Percentiles rank a stretch among this genome's conserved stretches.
These are phyloP conservation scores for Solanum chaucha DNA, from an alignment of 257 asterid genomes.

Conservation along the genomic window DNA sequence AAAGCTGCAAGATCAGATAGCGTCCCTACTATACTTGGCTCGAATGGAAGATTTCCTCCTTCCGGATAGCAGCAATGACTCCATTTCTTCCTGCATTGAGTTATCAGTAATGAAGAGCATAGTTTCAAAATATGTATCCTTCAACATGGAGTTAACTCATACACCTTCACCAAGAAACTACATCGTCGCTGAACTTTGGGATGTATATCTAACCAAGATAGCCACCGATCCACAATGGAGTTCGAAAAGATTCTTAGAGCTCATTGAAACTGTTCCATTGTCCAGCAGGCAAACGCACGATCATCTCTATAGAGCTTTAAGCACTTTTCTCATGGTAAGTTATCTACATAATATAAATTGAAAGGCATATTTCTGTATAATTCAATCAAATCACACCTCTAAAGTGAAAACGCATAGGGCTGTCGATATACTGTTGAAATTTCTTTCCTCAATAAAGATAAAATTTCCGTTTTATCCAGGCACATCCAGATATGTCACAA, in stretches of 20 bases:
- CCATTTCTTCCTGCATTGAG: constrained; percentile 15
- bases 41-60: constrained; percentile 34
- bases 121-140: constrained; percentile 28
- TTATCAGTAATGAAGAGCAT: constrained; percentile 41
- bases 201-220: constrained; percentile 36
- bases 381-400: background rate
- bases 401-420: background rate
- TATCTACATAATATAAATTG: background rate
- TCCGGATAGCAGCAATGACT: constrained; percentile 7
- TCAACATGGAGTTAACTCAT: constrained; percentile 11
- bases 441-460: background rate
- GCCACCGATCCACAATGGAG: constrained; percentile 30
- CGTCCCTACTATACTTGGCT: constrained; percentile 40
- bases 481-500: constrained; percentile 42
- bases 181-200: constrained; percentile 55
- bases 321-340: constrained; percentile 39
- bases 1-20: constrained; percentile 43
- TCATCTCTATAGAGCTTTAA: constrained; percentile 50
- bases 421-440: background rate
- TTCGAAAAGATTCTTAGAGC: constrained; percentile 31
- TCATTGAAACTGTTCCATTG: constrained; percentile 46
- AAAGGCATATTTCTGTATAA: background rate
- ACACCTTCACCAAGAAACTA: constrained; percentile 17
- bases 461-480: constrained; percentile 11
- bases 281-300: constrained; percentile 55